These are phyloP conservation scores for Cinchona pubescens DNA, from an alignment of 257 asterid species.

Conservation along the genomic window DNA sequence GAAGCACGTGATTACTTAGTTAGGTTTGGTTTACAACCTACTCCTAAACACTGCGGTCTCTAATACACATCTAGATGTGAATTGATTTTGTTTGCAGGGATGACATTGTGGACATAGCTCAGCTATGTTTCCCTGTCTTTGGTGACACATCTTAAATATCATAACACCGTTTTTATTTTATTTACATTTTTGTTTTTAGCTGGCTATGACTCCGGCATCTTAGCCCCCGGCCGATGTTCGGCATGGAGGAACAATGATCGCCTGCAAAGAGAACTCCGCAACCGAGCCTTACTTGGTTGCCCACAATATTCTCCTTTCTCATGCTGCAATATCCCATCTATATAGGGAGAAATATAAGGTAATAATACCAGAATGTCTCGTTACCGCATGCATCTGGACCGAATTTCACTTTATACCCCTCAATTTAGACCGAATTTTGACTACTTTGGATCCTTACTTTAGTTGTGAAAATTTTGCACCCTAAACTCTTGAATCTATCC, in stretches of 20 bases:
- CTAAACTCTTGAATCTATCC: too few relatives aligned
- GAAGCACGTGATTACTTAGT: too few relatives aligned
- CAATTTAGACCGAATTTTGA: too few relatives aligned
- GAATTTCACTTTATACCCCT: too few relatives aligned
- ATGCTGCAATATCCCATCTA: conserved; percentile 36
- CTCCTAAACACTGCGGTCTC: too few relatives aligned
- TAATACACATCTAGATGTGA: too few relatives aligned
- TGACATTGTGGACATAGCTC: conserved; percentile 40
- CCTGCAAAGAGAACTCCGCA: conserved; percentile 34
- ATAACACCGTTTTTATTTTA: conserved; percentile 55
- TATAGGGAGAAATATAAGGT: conserved; percentile 47
- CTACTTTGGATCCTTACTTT: neutral
- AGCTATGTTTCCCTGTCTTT: conserved; percentile 40
- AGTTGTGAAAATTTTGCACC: too few relatives aligned
- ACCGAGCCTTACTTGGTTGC: conserved; percentile 57
- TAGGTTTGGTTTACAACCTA: too few relatives aligned
- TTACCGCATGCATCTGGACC: too few relatives aligned
- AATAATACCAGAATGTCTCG: neutral
- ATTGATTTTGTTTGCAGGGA: conserved; percentile 21
- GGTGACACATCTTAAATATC: conserved; percentile 57
- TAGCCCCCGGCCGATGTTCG: conserved; percentile 59
- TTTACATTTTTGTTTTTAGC: conserved; percentile 6
- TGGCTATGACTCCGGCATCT: conserved; percentile 45
- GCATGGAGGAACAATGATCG: conserved; percentile 28
- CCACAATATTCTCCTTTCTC: conserved; percentile 45